These are phyloP conservation scores for Knufia petricola DNA, from an alignment of 2,329 filamentous ascomycete genomes.

Conservation along the genomic window DNA sequence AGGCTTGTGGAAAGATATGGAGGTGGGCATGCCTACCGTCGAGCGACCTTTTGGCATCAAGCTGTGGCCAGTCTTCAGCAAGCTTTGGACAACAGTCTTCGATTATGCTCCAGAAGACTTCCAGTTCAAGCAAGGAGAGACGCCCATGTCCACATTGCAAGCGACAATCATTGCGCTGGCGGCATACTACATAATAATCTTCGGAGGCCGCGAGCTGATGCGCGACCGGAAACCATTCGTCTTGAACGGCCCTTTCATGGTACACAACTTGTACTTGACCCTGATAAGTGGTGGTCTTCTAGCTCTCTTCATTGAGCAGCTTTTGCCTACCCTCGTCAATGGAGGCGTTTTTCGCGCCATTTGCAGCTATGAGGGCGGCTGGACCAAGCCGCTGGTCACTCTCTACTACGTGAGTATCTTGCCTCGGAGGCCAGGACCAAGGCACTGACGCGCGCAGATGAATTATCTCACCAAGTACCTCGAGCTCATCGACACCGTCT, in stretches of 20 bases:
- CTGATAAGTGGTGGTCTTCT: slow-evolving; percentile 71
- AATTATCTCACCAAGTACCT: slow-evolving; percentile 98
- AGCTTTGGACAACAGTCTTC: slow-evolving; percentile 63
- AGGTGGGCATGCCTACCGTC: slow-evolving; percentile 59
- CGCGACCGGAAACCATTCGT: slow-evolving; percentile 74
- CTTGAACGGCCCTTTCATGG: slow-evolving; percentile 80
- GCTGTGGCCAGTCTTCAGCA: slow-evolving; percentile 91
- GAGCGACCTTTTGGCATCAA: slow-evolving; percentile 86
- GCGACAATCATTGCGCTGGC: slow-evolving; percentile 71
- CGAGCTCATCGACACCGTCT: slow-evolving; percentile 88
- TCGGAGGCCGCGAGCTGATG: slow-evolving; percentile 88
- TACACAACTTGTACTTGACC: slow-evolving; percentile 94
- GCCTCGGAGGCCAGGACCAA: neutral
- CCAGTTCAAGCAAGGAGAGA: slow-evolving; percentile 68
- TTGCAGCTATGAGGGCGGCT: slow-evolving; percentile 67
- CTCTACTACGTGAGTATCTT: slow-evolving; percentile 76
- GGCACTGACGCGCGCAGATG: slow-evolving; percentile 47
- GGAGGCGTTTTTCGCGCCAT: slow-evolving; percentile 83
- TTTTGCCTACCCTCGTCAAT: slow-evolving; percentile 71
- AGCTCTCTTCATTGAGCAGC: slow-evolving; percentile 79
- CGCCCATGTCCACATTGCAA: slow-evolving; percentile 81
- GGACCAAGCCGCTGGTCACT: slow-evolving; percentile 86
- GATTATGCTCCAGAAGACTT: slow-evolving; percentile 85
- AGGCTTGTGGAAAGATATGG: slow-evolving; percentile 6
- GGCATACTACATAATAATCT: slow-evolving; percentile 87